phyloP scores from a whole-genome alignment of 345 rosid genomes.

The Cardiospermum halicacabum region DNA sequence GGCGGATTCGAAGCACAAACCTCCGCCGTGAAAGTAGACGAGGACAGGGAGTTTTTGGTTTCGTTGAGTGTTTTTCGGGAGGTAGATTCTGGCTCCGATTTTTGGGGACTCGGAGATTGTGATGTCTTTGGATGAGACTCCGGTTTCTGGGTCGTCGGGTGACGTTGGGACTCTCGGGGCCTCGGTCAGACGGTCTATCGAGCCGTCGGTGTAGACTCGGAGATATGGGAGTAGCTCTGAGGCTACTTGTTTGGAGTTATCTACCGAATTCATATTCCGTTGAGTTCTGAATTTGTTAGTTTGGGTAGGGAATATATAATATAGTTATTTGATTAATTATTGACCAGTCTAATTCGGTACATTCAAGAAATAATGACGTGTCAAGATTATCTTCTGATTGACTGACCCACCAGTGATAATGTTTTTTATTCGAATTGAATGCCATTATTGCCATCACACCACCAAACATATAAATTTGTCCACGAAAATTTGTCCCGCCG shows the following conservation, averaged over 20 bases:
- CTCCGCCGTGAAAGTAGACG: conserved; percentile 47
- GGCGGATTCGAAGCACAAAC: conserved; percentile 37
- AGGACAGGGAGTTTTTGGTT: conserved; percentile 30
- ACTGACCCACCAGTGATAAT: too few species aligned
- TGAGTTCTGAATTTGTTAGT: too few species aligned
- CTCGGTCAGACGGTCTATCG: conserved; percentile 22
- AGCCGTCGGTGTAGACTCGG: conserved; percentile 34
- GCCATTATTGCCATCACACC: too few species aligned
- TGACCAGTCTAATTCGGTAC: too few species aligned
- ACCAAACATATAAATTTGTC: too few species aligned
- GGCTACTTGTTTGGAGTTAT: conserved; percentile 22
- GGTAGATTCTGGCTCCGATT: conserved; percentile 32
- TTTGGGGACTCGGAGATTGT: conserved; percentile 21
- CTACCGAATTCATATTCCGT: conserved; percentile 4
- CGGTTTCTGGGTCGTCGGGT: conserved; percentile 23
- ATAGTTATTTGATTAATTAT: too few species aligned
- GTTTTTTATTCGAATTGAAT: too few species aligned
- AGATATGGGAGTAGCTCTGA: conserved; percentile 21
- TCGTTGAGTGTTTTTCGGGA: conserved; percentile 22
- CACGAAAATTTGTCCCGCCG: too few species aligned
- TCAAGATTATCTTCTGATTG: too few species aligned
- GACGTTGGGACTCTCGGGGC: conserved; percentile 24
- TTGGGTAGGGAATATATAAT: too few species aligned
- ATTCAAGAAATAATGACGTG: too few species aligned
- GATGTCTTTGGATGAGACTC: conserved; percentile 40